Conservation (phyloP, 1,139 yeast genomes). For the Meyerozyma sp. region DNA sequence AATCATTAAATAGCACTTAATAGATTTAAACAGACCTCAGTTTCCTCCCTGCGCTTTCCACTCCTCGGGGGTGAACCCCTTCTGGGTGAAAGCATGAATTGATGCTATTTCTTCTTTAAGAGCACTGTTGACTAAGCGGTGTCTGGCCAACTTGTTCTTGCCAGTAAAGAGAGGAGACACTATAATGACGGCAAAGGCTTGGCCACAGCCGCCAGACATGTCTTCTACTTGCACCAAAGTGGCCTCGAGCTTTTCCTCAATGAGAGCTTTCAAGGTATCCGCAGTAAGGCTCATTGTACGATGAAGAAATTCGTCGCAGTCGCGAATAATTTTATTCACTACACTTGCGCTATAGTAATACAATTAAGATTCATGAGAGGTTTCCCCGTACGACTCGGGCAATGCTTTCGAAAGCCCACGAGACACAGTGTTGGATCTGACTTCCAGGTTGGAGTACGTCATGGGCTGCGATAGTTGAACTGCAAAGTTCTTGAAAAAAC, state of each 20-base stretch:
- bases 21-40: conserved; percentile 2
- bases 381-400: conserved; percentile 26
- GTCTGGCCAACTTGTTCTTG: conserved; percentile 81
- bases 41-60: conserved; percentile 49
- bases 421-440: conserved; percentile 27
- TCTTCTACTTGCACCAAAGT: conserved; percentile 58
- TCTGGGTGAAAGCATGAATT: conserved; percentile 94
- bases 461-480: conserved; percentile 13
- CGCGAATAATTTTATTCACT: neutral
- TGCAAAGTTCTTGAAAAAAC: conserved; percentile 21
- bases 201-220: conserved; percentile 85
- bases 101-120: conserved; percentile 76
- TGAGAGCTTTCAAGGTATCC: conserved; percentile 40
- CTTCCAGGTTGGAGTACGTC: conserved; percentile 22
- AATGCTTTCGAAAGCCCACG: conserved; percentile 31
- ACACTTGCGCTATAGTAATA: neutral
- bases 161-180: conserved; percentile 54
- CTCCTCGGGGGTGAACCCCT: conserved; percentile 69
- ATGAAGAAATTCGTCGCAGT: neutral
- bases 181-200: conserved; percentile 80
- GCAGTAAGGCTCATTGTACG: conserved; percentile 35
- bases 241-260: conserved; percentile 48
- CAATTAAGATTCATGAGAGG: conserved; percentile 5
- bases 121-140: conserved; percentile 74
- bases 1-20: conserved; percentile 9